Evolutionary conservation across 345 rosid species (phyloP), one percentile per base, ranked within the genome.

Genomic region (Erodium maritimum): DNA sequence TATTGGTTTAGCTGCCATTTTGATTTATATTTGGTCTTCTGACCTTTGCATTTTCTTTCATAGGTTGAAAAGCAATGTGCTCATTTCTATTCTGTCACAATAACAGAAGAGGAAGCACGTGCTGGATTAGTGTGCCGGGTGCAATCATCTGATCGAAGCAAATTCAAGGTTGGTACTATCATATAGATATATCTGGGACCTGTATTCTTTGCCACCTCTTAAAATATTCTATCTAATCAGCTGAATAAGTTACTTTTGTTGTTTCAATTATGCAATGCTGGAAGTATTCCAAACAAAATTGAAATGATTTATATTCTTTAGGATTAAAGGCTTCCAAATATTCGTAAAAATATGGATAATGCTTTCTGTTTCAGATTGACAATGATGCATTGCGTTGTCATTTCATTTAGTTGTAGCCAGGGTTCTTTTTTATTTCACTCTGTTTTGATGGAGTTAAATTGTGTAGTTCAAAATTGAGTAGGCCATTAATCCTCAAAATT

Each of bases 21-120:
- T 24, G 18, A 25, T 19, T 21, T 57, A 54, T 19, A 52, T 57
- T 23, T 60, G 53, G 65, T 66, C 61, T 65, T 72, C 19, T 61
- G 64, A 59, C 33, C 50, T 57, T 61, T 63, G 62, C 62, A 54
- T 61, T 56, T 74, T n/a, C n/a, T 55, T 69, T 46, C 70, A 75
- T 83, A 94, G 99, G 97, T 94, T 73, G 99, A 94, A 62, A 94
- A 81, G 80, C 99, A 94, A 77, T 75, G 97, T 75, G 99, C 96
- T 70, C 97, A 90, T 77, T 94, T 90, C 75, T 94, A 85, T 77
- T 87, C 95, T 69, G 81, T 94, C 72, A 72, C 70, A 57, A 75
- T 94, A 73, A 80, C 91, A 63, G 90, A 89, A 75, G 96, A 94
- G 75, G 96, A 87, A 73, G 97, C 86, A 63, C 76, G 65, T 18